Percentiles rank a stretch among this genome's conserved stretches.
Evolutionary conservation across 1,284 basidiomycete species (phyloP).

Genomic region (Rhizopogon hawkerae): DNA sequence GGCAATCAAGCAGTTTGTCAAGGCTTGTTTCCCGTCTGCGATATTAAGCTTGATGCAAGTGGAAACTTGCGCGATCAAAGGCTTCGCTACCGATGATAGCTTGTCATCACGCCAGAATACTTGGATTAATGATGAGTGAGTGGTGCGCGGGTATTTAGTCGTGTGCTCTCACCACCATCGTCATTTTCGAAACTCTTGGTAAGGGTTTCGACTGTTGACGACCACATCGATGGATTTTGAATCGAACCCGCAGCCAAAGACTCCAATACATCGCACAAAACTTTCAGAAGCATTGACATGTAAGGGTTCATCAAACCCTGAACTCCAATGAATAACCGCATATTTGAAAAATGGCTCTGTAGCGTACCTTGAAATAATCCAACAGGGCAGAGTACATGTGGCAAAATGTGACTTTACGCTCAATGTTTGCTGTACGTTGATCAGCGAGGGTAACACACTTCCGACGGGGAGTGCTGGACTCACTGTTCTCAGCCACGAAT

Average conservation of each 20-base stretch:
- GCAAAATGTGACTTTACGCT: conserved; percentile 63
- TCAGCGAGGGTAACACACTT: not conserved
- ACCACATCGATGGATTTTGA: conserved; percentile 50
- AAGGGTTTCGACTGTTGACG: conserved; percentile 53
- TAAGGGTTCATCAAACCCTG: conserved; percentile 88
- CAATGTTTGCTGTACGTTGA: conserved; percentile 25
- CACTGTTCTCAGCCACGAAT: conserved; percentile 53
- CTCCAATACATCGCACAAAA: conserved; percentile 60
- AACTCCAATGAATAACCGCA: conserved; percentile 6
- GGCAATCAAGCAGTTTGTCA: conserved; percentile 43
- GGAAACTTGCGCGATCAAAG: conserved; percentile 59
- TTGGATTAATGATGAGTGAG: conserved; percentile 22
- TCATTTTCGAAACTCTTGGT: conserved; percentile 70
- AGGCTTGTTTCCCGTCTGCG: conserved; percentile 31
- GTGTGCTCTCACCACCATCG: conserved; percentile 55
- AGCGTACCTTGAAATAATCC: conserved; percentile 74
- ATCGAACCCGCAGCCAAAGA: conserved; percentile 32
- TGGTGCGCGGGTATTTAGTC: conserved; percentile 17
- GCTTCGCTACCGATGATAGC: conserved; percentile 50
- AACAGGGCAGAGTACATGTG: conserved; percentile 65
- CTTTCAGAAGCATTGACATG: conserved; percentile 68
- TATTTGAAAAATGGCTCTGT: not conserved
- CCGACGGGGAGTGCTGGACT: conserved; percentile 13
- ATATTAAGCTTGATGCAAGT: conserved; percentile 35
- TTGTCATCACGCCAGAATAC: conserved; percentile 87